These are phyloP conservation scores for Apiospora arundinis DNA, from an alignment of 2,329 filamentous ascomycete genomes.

Conservation along the genomic window DNA sequence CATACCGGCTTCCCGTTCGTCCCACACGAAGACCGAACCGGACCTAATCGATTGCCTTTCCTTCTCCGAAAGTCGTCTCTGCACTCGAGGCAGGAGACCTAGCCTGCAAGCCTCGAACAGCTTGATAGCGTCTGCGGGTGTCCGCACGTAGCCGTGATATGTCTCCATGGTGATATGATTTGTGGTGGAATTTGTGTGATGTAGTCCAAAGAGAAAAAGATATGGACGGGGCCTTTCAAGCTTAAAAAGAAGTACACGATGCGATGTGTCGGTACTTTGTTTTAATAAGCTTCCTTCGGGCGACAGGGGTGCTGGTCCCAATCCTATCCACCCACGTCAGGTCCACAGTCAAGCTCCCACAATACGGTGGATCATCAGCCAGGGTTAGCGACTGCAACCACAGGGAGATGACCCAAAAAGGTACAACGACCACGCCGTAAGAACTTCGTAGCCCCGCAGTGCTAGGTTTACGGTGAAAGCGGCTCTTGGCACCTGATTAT, in stretches of 20 bases:
- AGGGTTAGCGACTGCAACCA: slow-evolving; percentile 30
- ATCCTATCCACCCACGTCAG: slow-evolving; percentile 33
- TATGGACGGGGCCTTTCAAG: neutral
- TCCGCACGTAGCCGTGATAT: slow-evolving; percentile 92
- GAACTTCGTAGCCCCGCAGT: slow-evolving; percentile 20
- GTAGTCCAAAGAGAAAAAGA: neutral
- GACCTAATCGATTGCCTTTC: slow-evolving; percentile 95
- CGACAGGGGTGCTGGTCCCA: slow-evolving; percentile 24
- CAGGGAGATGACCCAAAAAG: slow-evolving; percentile 20
- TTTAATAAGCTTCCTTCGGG: slow-evolving; percentile 30
- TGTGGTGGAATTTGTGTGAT: neutral
- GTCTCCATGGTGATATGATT: slow-evolving; percentile 76
- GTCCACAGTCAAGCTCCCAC: slow-evolving; percentile 32
- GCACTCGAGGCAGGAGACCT: slow-evolving; percentile 87
- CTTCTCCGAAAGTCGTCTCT: slow-evolving; percentile 92
- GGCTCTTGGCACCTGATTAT: slow-evolving; percentile 20
- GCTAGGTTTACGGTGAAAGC: slow-evolving; percentile 19
- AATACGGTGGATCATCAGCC: slow-evolving; percentile 35
- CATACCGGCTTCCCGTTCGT: slow-evolving; percentile 98
- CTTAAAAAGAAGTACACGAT: slow-evolving; percentile 18
- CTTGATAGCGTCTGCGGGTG: slow-evolving; percentile 95
- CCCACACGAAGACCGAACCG: slow-evolving; percentile 99
- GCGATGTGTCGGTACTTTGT: slow-evolving; percentile 14
- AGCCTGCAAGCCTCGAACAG: slow-evolving; percentile 97
- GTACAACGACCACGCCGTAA: slow-evolving; percentile 25